Evolutionary conservation across 108 stramenopile genomes (phyloP).

Genomic region (Discostella pseudostelligera): DNA sequence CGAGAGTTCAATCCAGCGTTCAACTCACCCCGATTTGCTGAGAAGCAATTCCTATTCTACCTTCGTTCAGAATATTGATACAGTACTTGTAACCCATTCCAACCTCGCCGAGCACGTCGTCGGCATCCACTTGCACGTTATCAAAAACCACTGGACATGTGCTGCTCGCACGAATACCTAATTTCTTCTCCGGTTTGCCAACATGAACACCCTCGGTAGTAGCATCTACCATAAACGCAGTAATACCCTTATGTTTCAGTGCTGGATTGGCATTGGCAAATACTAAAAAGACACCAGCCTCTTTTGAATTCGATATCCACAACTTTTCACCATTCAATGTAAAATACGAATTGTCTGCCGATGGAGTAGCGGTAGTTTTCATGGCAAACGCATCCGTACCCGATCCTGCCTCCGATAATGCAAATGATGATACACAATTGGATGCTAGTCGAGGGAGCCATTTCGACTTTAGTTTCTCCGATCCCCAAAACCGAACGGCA

Average conservation of each 20-base stretch:
- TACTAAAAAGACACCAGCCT: constrained; percentile 90
- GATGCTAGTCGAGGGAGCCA: constrained; percentile 89
- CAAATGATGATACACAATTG: constrained; percentile 84
- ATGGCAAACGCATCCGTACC: constrained; percentile 95
- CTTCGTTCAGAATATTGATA: constrained; percentile 96
- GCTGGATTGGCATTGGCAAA: constrained; percentile 89
- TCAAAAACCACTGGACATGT: constrained; percentile 91
- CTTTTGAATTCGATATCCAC: constrained; percentile 92
- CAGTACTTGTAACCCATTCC: constrained; percentile 93
- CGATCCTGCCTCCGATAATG: constrained; percentile 85
- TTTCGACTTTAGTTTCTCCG: constrained; percentile 60
- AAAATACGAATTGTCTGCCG: constrained; percentile 74
- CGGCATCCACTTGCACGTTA: constrained; percentile 76
- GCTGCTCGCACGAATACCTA: constrained; percentile 88
- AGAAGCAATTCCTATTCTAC: constrained; percentile 93
- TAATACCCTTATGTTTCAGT: constrained; percentile 92
- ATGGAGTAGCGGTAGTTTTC: constrained; percentile 74
- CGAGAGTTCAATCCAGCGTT: neutral
- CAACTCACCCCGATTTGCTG: constrained; percentile 77
- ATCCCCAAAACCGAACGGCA: constrained; percentile 91
- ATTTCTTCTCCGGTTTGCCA: constrained; percentile 88
- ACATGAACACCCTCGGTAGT: constrained; percentile 77
- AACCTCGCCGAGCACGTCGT: constrained; percentile 83
- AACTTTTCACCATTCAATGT: constrained; percentile 89
- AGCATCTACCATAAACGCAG: constrained; percentile 91